Evolutionary conservation across 306 rosid genomes (phyloP).

Genomic region (Dryas octopetala): DNA sequence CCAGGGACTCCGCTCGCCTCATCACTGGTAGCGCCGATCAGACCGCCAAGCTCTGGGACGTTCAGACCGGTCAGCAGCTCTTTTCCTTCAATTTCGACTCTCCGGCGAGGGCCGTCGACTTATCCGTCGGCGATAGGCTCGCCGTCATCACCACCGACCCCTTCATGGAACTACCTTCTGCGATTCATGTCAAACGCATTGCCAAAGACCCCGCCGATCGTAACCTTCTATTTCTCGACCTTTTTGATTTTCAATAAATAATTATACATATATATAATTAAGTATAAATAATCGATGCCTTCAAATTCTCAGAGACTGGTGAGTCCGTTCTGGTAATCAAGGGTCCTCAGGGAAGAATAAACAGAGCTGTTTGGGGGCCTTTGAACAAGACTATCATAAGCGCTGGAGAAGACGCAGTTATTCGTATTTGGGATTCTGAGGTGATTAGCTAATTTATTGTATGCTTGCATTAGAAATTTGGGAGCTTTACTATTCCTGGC

Average conservation of each 20-base stretch:
- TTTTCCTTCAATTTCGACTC: constrained; percentile 67
- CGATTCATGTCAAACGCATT: constrained; percentile 70
- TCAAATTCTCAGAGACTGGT: constrained; percentile 53
- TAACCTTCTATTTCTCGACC: constrained; percentile 14
- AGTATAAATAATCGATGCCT: not conserved
- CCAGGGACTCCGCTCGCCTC: constrained; percentile 67
- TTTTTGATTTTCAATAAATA: not conserved
- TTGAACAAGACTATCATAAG: constrained; percentile 75
- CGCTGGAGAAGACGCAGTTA: constrained; percentile 80
- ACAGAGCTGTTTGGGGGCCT: constrained; percentile 97
- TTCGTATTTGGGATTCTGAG: constrained; percentile 97
- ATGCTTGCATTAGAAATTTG: not conserved
- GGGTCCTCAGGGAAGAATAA: constrained; percentile 91
- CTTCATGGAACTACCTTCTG: constrained; percentile 70
- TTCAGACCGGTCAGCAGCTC: constrained; percentile 72
- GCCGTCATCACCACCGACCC: constrained; percentile 73
- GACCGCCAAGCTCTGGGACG: constrained; percentile 77
- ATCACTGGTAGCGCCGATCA: constrained; percentile 90
- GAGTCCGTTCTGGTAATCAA: constrained; percentile 68
- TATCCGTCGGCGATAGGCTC: constrained; percentile 63
- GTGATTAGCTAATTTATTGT: constrained; percentile 15
- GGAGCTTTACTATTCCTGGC: not conserved
- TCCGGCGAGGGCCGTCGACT: constrained; percentile 72
- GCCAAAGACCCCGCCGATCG: constrained; percentile 58
- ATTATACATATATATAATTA: not conserved